Base-by-base conservation (phyloP, 2,329 filamentous ascomycete genomes). In the Pseudogymnoascus sp. region DNA sequence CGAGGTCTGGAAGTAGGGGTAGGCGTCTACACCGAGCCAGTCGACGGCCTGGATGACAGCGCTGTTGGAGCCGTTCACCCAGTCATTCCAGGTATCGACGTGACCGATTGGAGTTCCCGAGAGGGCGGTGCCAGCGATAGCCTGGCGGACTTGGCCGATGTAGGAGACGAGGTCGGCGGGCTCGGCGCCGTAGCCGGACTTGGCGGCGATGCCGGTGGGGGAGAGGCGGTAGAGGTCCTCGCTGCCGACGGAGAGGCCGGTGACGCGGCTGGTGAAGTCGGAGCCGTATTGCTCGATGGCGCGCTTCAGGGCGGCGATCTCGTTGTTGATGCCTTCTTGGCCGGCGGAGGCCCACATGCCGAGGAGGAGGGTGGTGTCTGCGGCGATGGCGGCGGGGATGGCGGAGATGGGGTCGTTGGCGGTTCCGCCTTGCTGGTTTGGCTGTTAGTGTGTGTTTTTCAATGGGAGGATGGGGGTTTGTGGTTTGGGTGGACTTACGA, bases 61-160 rank as follows among this genome's bases (percentile, higher is more conserved):
- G 60, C 77, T 76, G 82, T 93, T 96, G 72, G 87, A 84, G 62
- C 77, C 76, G 76, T 96, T 92, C 73, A 85, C 85, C 81, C 86
- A 93, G 62, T 85, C 85, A 37, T 88, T 92, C 91, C 91, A 96
- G 62, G 92, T 96, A 74, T 96, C 92, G 73, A 96, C 92, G 77
- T 96, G 92, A 62, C 92, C 92, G 66, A 96, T 80, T 16, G 84
- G 80, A 54, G 79, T 82, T 23, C 77, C 77, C 39, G 81, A 77
- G 23, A 90, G 78, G 60, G 78, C 73, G 13, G 90, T 92, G 65
- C 83, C 84, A 28, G 82, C 73, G 72, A 96, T 84, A 66, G 84
- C 80, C 28, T 79, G 75, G 67, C 86, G 85, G 65, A 90, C 86
- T 73, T 89, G 79, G 65, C 81, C 76, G 79, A 96, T 91, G 78